Evolutionary conservation across 371 early-diverging fungal species (phyloP).

Genomic region (Nematocida major): DNA sequence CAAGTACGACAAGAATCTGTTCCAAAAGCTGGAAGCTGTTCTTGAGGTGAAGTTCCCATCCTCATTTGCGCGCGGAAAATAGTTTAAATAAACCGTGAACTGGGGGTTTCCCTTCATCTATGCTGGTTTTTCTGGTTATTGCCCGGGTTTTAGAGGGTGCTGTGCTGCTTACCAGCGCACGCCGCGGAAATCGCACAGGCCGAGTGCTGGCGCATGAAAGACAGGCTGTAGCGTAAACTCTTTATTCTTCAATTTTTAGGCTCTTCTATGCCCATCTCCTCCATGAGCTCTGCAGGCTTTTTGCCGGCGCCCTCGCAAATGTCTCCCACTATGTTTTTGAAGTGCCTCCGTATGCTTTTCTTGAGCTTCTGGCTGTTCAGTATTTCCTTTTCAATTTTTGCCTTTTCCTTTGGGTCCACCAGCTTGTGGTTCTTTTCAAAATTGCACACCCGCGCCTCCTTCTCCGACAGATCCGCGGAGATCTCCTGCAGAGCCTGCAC

Average conservation of each 20-base stretch:
- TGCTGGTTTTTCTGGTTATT: not conserved
- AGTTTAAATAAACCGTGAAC: not conserved
- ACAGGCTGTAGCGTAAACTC: not conserved
- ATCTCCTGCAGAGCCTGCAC: not conserved
- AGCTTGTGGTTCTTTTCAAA: not conserved
- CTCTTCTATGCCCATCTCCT: constrained; percentile 55
- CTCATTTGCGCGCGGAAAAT: not conserved
- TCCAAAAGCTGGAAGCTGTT: constrained; percentile 43
- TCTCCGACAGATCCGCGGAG: constrained; percentile 3
- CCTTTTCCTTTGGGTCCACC: constrained; percentile 51
- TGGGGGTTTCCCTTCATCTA: not conserved
- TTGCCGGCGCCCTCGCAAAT: constrained; percentile 55
- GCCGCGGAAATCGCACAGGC: no score
- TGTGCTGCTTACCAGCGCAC: no score
- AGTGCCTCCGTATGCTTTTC: constrained; percentile 47
- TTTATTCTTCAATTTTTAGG: not conserved
- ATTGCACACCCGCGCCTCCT: not conserved
- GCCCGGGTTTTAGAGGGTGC: no score
- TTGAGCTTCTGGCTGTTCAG: constrained; percentile 12
- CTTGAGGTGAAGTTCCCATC: constrained; percentile 43
- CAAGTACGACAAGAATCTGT: constrained; percentile 48
- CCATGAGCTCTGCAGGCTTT: constrained; percentile 51
- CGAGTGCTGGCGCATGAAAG: not conserved
- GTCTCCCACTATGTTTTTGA: constrained; percentile 50
- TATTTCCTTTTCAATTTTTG: constrained; percentile 17